Evolutionary conservation across 2,329 filamentous ascomycete genomes (phyloP), one percentile per base, ranked within the genome.

Genomic region (Aureobasidium sp.): DNA sequence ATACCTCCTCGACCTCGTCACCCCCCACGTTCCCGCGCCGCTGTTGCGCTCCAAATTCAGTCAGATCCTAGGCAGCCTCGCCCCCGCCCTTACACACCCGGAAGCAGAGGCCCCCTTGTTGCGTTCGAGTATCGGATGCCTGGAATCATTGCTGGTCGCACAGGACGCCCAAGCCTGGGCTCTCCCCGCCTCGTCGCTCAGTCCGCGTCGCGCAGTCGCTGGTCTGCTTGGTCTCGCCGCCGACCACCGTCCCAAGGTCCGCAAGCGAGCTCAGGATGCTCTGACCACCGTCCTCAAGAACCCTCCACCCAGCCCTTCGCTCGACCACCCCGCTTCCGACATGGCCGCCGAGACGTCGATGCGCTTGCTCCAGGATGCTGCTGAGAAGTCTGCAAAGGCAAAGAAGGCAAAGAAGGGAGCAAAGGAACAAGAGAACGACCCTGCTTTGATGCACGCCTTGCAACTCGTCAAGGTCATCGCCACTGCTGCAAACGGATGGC

Each of bases 331-430:
- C 1, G 94, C 91, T 27, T 89, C 93, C 49, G 92, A 96, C 71
- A 93, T 97, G 85, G 97, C 93, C 75, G 94, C 94, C 19, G 90
- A 96, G 74, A 92, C 89, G 27, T 90, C 90, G 23, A 81, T 96
- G 75, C 85, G 85, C 74, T 91, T 87, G 71, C 77, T 97, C 64
- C 83, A 85, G 66, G 86, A 92, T 64, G 80, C 95, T 57, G 85
- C 88, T 2, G 86, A 86, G 63, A 81, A 84, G 17, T 82, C 85
- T 63, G 84, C 82, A 66, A 93, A 89, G 75, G 87, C 88, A 70
- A 85, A 85, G 71, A 85, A 82, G 68, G 74, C 76, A 64, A 76
- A 77, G 61, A 74, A 77, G 61, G 77, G 79, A 49, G 79, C 79
- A 60, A 76, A 79, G 13, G 79, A 80, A 17, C 77, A 82, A 10